A percentile compares a stretch with the other conserved stretches of the same genome.
These are phyloP conservation scores for Fusarium sp. DNA, from an alignment of 2,329 filamentous ascomycete genomes.

Conservation along the genomic window DNA sequence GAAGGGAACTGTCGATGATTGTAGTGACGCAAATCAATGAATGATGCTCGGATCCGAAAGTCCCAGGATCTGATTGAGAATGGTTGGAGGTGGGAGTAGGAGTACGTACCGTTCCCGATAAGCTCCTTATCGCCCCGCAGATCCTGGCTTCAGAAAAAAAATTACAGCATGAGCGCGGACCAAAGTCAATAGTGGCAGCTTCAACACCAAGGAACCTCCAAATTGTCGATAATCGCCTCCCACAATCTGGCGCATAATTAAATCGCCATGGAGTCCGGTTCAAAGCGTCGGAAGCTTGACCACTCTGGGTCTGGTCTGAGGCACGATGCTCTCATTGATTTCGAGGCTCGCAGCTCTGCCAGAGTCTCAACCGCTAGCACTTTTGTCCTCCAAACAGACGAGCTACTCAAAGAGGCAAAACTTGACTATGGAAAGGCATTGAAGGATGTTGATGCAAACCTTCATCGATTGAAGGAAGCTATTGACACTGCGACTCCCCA, in stretches of 20 bases:
- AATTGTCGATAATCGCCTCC: slow-evolving; percentile 15
- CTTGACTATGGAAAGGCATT: slow-evolving; percentile 61
- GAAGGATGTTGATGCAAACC: slow-evolving; percentile 56
- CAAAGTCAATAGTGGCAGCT: slow-evolving; percentile 22
- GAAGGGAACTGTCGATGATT: neutral
- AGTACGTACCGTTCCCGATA: slow-evolving; percentile 37
- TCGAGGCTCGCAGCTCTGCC: slow-evolving; percentile 51
- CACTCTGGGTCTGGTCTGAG: slow-evolving; percentile 48
- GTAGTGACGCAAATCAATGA: neutral
- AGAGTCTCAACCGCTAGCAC: slow-evolving; percentile 59
- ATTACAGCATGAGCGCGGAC: slow-evolving; percentile 17
- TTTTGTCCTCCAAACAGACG: slow-evolving; percentile 67
- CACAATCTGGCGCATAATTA: slow-evolving; percentile 7
- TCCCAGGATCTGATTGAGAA: neutral
- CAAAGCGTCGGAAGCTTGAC: slow-evolving; percentile 59
- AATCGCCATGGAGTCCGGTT: slow-evolving; percentile 54
- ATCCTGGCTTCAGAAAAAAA: slow-evolving; percentile 33
- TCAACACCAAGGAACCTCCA: slow-evolving; percentile 27
- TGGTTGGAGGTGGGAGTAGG: slow-evolving; percentile 20
- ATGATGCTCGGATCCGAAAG: slow-evolving; percentile 9
- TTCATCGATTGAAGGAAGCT: slow-evolving; percentile 61
- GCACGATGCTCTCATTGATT: slow-evolving; percentile 50
- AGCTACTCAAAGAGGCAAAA: slow-evolving; percentile 63
- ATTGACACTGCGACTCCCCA: slow-evolving; percentile 61
- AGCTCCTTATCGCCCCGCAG: slow-evolving; percentile 42